phyloP scores from a whole-genome alignment of 2,329 filamentous ascomycete species.

The Teratosphaeria gauchensis region DNA sequence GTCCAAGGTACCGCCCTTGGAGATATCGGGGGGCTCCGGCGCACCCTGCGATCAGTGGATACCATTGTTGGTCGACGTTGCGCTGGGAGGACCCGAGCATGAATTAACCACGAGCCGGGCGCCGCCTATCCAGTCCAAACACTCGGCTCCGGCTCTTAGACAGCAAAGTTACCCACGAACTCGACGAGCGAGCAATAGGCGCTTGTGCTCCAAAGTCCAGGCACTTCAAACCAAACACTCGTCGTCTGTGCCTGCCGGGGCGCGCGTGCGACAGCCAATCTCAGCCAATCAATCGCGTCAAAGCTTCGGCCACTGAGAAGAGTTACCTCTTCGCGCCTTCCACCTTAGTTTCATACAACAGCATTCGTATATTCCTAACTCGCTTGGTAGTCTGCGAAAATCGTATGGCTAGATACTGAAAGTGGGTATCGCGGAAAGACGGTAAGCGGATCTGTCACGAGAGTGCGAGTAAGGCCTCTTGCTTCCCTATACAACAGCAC shows the following conservation, averaged over 20 bases:
- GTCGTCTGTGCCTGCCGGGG: neutral
- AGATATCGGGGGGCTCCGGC: too few relatives aligned
- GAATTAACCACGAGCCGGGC: neutral
- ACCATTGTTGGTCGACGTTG: neutral
- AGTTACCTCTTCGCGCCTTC: neutral
- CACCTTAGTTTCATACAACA: neutral
- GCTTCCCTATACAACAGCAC: neutral
- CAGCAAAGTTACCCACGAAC: neutral
- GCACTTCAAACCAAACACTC: neutral
- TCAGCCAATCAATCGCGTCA: neutral
- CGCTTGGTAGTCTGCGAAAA: neutral
- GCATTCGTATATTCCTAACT: neutral
- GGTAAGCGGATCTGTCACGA: neutral
- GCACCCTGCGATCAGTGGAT: neutral
- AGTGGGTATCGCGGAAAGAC: neutral
- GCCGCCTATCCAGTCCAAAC: neutral
- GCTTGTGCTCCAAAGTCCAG: neutral
- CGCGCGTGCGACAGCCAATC: neutral
- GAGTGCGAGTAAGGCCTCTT: neutral
- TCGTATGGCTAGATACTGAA: neutral
- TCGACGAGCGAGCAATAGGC: neutral
- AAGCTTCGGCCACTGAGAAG: neutral
- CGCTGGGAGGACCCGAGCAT: neutral
- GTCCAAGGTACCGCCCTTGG: neutral
- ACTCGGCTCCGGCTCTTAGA: neutral